phyloP scores from a whole-genome alignment of 495 filamentous ascomycete genomes.

The Neurospora terricola region DNA sequence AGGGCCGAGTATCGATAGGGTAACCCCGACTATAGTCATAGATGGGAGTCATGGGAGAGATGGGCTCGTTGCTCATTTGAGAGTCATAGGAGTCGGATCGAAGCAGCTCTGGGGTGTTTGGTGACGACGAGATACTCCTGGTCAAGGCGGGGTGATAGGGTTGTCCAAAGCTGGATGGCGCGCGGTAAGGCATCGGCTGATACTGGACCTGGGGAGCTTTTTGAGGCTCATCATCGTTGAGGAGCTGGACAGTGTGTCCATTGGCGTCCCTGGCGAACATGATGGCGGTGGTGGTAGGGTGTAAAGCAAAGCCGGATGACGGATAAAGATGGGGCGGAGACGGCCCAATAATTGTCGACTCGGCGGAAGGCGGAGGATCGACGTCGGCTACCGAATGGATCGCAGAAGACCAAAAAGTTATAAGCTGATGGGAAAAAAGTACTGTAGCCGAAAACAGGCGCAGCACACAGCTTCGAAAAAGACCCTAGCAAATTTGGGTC shows the following conservation, averaged over 20 bases:
- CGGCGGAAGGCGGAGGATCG: neutral
- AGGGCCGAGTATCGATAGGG: conserved; percentile 7
- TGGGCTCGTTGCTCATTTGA: conserved; percentile 36
- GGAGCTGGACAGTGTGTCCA: conserved; percentile 43
- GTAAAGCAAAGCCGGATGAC: neutral
- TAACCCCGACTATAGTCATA: conserved; percentile 28
- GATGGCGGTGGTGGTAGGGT: conserved; percentile 11
- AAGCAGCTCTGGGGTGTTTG: conserved; percentile 38
- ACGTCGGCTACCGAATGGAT: neutral
- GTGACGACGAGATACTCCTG: conserved; percentile 26
- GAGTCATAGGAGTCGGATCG: conserved; percentile 47
- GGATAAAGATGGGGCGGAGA: neutral
- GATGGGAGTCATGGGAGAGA: conserved; percentile 38
- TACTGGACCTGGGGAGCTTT: conserved; percentile 3
- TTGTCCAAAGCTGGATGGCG: conserved; percentile 3
- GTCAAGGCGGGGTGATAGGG: conserved; percentile 5
- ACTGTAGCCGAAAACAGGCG: neutral
- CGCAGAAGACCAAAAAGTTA: neutral
- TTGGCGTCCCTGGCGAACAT: conserved; percentile 41
- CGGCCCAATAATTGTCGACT: neutral
- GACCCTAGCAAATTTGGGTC: neutral
- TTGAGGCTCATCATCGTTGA: conserved; percentile 36
- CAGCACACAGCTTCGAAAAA: neutral
- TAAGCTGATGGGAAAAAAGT: neutral
- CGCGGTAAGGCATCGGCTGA: neutral